phyloP scores from a whole-genome alignment of 371 early-diverging fungal species.

The Lichtheimia ornata region DNA sequence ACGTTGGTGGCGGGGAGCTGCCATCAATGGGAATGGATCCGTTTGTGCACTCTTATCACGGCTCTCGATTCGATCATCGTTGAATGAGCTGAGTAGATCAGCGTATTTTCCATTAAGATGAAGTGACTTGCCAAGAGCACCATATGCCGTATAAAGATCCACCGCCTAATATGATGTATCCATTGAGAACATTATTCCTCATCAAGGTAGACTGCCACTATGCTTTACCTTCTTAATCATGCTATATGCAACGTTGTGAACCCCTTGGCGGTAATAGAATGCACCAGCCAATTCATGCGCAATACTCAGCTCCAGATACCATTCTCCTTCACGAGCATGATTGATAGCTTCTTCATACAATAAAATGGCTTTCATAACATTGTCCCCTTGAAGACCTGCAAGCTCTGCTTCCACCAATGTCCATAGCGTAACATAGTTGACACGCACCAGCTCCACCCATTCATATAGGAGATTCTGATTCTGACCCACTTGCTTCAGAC shows the following conservation, averaged over 20 bases:
- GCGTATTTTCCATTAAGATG: constrained; percentile 32
- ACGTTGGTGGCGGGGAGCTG: constrained; percentile 22
- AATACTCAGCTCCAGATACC: constrained; percentile 33
- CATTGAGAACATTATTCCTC: no score
- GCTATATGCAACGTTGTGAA: constrained; percentile 37
- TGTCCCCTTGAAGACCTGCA: constrained; percentile 7
- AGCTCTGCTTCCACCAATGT: constrained; percentile 20
- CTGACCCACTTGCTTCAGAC: constrained; percentile 18
- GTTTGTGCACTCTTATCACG: constrained; percentile 43
- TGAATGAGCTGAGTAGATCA: constrained; percentile 21
- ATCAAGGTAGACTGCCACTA: no score
- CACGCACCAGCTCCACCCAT: constrained; percentile 28
- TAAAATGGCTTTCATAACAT: constrained; percentile 14
- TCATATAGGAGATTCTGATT: constrained; percentile 29
- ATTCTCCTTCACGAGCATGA: constrained; percentile 31
- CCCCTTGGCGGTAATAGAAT: constrained; percentile 34
- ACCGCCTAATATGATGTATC: constrained; percentile 17
- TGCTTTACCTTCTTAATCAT: constrained; percentile 32
- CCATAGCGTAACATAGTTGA: constrained; percentile 37
- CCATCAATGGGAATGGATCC: constrained; percentile 38
- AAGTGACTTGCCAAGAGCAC: constrained; percentile 41
- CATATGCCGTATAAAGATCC: constrained; percentile 26
- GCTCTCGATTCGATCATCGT: constrained; percentile 30
- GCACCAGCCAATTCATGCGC: constrained; percentile 41
- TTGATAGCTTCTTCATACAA: constrained; percentile 46